Evolutionary conservation across 495 filamentous ascomycete genomes (phyloP).

Genomic region (Hypoxylon perforatum): DNA sequence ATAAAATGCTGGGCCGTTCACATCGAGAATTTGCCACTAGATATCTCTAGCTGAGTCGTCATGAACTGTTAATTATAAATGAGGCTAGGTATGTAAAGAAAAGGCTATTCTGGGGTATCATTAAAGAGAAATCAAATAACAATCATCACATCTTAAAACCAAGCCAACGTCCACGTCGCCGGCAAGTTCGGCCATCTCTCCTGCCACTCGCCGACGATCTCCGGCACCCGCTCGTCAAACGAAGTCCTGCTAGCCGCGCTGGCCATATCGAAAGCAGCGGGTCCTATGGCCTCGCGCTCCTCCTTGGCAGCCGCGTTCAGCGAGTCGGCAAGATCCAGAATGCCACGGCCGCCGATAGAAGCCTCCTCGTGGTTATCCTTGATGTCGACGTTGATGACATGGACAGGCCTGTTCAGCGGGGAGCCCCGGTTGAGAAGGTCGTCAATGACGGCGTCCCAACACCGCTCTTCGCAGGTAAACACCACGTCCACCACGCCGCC

Average conservation of each 20-base stretch:
- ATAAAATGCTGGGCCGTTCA: too few relatives aligned
- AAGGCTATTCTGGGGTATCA: constrained; percentile 43
- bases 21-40: too few relatives aligned
- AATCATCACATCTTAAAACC: constrained; percentile 71
- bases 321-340: constrained; percentile 88
- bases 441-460: constrained; percentile 98
- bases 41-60: too few relatives aligned
- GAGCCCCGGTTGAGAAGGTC: constrained; percentile 87
- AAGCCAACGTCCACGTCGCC: constrained; percentile 92
- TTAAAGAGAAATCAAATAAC: constrained; percentile 15
- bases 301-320: constrained; percentile 84
- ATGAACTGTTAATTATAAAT: too few relatives aligned
- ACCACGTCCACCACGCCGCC: constrained; percentile 93
- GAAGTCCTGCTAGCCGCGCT: constrained; percentile 72
- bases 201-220: constrained; percentile 95
- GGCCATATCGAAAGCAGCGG: constrained; percentile 74
- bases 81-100: constrained; percentile 5
- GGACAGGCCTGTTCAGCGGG: constrained; percentile 87
- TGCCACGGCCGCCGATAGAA: constrained; percentile 87
- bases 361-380: constrained; percentile 99
- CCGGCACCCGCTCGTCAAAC: constrained; percentile 94
- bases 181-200: constrained; percentile 92
- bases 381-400: constrained; percentile 98
- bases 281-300: constrained; percentile 74
- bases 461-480: constrained; percentile 97